Percentiles rank a stretch among this genome's conserved stretches.
phyloP scores from a whole-genome alignment of 148 eudicot genomes.

The Rhododendron molle region DNA sequence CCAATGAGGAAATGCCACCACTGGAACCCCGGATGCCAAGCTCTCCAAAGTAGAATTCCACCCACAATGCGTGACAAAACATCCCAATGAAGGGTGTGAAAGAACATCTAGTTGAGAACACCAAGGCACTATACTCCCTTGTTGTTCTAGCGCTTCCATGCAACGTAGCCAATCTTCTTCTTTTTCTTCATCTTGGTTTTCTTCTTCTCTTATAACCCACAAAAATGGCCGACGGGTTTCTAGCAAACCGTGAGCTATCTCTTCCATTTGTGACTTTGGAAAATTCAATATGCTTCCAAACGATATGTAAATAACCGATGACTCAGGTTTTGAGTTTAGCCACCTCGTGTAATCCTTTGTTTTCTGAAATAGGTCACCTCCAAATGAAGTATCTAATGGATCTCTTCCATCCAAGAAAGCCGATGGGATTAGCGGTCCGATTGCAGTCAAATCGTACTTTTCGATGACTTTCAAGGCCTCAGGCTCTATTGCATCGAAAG shows the following conservation, averaged over 20 bases:
- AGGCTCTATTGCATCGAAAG: constrained; percentile 31
- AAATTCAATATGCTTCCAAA: background rate
- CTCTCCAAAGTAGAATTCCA: constrained; percentile 67
- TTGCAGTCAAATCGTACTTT: constrained; percentile 14
- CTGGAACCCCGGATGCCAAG: constrained; percentile 43
- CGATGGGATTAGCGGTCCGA: constrained; percentile 38
- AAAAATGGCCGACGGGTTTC: constrained; percentile 20
- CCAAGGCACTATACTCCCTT: constrained; percentile 31
- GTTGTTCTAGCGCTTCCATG: constrained; percentile 32
- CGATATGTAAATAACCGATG: background rate
- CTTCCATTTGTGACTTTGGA: background rate
- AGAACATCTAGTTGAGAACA: constrained; percentile 24
- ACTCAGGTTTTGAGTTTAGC: constrained; percentile 28
- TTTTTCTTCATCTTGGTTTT: background rate
- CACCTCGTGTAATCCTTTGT: constrained; percentile 28
- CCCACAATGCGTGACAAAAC: constrained; percentile 46
- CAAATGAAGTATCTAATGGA: constrained; percentile 17
- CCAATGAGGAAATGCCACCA: constrained; percentile 52
- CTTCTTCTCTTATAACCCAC: constrained; percentile 40
- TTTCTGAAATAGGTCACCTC: constrained; percentile 17
- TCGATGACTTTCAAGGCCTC: constrained; percentile 11
- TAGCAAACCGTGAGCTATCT: background rate
- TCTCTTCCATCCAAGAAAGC: constrained; percentile 6
- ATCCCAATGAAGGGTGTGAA: constrained; percentile 36
- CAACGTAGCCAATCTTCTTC: constrained; percentile 26